Evolutionary conservation across 169 alveolate genomes (phyloP), one percentile per base, ranked within the genome.

Genomic region (Eimeria falciformis): DNA sequence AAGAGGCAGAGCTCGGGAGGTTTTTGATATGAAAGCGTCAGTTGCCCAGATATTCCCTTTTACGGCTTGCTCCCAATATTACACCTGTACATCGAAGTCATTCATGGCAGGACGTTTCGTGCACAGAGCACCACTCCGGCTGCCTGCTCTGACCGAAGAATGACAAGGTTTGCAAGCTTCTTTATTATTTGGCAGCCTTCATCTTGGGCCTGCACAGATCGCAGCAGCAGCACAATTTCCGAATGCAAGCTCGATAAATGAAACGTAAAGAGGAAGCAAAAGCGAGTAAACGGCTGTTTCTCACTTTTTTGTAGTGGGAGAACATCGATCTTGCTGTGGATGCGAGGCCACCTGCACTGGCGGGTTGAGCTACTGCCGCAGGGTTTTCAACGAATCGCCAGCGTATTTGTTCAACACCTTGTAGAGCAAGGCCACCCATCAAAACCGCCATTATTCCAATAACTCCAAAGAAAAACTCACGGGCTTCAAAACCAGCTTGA

Each of bases 71-170:
- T 33, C 40, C 40, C 40, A 33, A 33, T 0, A 33, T 33, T 33
- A 33, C 40, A 2, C 4, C 2, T 33, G 40, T 33, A 33, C 40
- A 33, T 33, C 40, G 40, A 33, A 33, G 40, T 33, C 40, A 33
- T 33, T 33, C 40, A 33, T 33, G 40, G 40, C 40, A 33, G 40
- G 4, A 53, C 25, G 65, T 53, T 12, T 21, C n/a, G 65, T 12
- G 65, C 62, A 17, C 86, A 3, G 7, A 84, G 71, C 23, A 84
- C 66, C 33, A 84, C 37, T 21, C 71, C 92, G 0, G 92, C 78
- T n/a, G 92, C 92, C 58, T 86, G 92, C 55, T 86, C 92, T 3
- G 92, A 77, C n/a, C 92, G 69, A 27, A 86, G 23, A 3, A 86
- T 86, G 14, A 71, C 56, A 27, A 86, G 14, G 27, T 7, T 14